phyloP scores from a whole-genome alignment of 805 yeast genomes.

The Yamadazyma takamatsuzukensis region DNA sequence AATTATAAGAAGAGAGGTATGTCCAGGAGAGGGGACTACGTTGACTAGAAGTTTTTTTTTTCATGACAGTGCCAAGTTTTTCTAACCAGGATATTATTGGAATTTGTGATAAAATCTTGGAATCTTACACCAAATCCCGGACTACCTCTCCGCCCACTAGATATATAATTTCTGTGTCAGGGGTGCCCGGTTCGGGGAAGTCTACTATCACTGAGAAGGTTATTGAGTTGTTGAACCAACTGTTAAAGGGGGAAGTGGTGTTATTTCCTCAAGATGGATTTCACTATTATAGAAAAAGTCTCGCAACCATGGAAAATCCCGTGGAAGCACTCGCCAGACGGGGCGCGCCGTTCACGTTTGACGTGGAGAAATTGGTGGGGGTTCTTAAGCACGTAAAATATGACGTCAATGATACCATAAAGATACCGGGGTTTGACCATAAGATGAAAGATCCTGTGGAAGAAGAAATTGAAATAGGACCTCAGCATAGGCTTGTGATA shows the following conservation, averaged over 20 bases:
- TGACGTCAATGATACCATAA: slow-evolving; percentile 17
- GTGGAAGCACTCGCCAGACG: slow-evolving; percentile 57
- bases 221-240: slow-evolving; percentile 19
- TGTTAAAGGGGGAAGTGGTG: slow-evolving; percentile 11
- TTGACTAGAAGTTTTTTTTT: too few relatives aligned
- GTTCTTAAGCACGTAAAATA: slow-evolving; percentile 17
- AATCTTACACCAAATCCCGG: too few relatives aligned
- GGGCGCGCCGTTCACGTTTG: slow-evolving; percentile 88
- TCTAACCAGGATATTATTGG: too few relatives aligned
- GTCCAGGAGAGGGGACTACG: too few relatives aligned
- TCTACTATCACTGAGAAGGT: slow-evolving; percentile 58
- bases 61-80: too few relatives aligned
- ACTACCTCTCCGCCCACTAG: too few relatives aligned
- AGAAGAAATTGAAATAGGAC: slow-evolving; percentile 45
- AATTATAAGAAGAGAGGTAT: too few relatives aligned
- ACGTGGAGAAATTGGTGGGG: slow-evolving; percentile 41
- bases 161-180: slow-evolving; percentile 60
- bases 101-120: too few relatives aligned
- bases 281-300: slow-evolving; percentile 30
- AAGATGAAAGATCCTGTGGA: slow-evolving; percentile 66
- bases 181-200: slow-evolving; percentile 87
- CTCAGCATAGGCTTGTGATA: slow-evolving; percentile 52
- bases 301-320: slow-evolving; percentile 47
- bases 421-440: slow-evolving; percentile 77
- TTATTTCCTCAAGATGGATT: slow-evolving; percentile 40